These are phyloP conservation scores for Entelexis paramagnoliae DNA, from an alignment of 1,139 yeast genomes.

Conservation along the genomic window DNA sequence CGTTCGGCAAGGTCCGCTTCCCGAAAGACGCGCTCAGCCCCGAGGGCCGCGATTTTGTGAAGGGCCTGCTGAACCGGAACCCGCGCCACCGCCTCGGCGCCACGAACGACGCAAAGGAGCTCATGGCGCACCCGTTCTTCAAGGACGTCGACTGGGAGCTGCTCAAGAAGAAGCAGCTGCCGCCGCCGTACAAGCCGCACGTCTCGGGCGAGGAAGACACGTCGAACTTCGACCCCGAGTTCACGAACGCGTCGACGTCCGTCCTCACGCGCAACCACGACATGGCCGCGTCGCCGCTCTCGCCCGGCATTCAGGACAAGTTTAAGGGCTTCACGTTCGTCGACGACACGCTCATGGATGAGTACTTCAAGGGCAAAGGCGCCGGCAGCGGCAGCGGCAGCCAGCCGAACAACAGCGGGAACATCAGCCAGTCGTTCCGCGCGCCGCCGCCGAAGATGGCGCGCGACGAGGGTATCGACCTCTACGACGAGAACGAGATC, in stretches of 20 bases:
- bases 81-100: slow-evolving; percentile 94
- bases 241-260: slow-evolving; percentile 81
- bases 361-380: slow-evolving; percentile 36
- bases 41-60: slow-evolving; percentile 89
- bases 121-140: slow-evolving; percentile 84
- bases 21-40: slow-evolving; percentile 88
- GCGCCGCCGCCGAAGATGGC: slow-evolving; percentile 24
- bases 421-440: slow-evolving; percentile 24
- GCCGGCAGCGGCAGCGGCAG: slow-evolving; percentile 4
- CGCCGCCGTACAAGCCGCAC: slow-evolving; percentile 96
- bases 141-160: slow-evolving; percentile 83
- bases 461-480: slow-evolving; percentile 31
- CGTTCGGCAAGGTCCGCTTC: slow-evolving; percentile 92
- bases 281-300: slow-evolving; percentile 68
- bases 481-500: slow-evolving; percentile 34
- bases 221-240: slow-evolving; percentile 93
- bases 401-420: slow-evolving; percentile 10
- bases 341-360: slow-evolving; percentile 86
- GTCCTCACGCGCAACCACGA: slow-evolving; percentile 31
- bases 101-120: slow-evolving; percentile 79
- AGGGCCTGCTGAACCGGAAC: slow-evolving; percentile 85
- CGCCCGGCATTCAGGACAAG: slow-evolving; percentile 91
- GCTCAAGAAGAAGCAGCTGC: slow-evolving; percentile 67
- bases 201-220: slow-evolving; percentile 85
- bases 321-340: slow-evolving; percentile 94